phyloP scores from a whole-genome alignment of 2,329 filamentous ascomycete species.

The Penicillium sp. region DNA sequence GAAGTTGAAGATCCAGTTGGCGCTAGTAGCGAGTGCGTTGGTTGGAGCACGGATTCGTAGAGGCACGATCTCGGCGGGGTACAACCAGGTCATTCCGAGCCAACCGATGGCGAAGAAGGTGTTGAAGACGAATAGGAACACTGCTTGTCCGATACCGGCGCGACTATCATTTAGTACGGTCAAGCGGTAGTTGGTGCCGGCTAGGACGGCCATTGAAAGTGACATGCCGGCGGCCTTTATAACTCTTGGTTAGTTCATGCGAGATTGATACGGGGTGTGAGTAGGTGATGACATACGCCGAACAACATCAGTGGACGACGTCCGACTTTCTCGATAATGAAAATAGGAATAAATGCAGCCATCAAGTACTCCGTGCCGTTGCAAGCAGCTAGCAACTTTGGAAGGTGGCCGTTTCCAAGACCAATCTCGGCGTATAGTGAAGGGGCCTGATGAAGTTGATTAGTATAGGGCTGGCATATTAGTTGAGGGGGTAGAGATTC shows the following conservation, averaged over 20 bases:
- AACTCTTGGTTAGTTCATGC: neutral
- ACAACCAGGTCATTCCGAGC: conserved; percentile 62
- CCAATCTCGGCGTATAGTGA: conserved; percentile 21
- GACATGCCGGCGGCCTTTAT: conserved; percentile 53
- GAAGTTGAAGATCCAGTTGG: conserved; percentile 60
- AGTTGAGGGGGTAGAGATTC: neutral
- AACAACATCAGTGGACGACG: conserved; percentile 70
- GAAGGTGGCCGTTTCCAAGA: conserved; percentile 16
- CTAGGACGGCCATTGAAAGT: conserved; percentile 59
- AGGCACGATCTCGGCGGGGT: conserved; percentile 56
- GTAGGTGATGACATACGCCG: conserved; percentile 41
- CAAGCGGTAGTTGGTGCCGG: conserved; percentile 32
- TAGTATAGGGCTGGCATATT: neutral
- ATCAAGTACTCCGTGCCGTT: conserved; percentile 53
- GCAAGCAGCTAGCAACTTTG: conserved; percentile 44
- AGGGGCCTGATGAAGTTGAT: conserved; percentile 14
- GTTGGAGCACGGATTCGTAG: conserved; percentile 58
- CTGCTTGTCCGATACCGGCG: conserved; percentile 45
- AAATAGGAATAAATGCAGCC: conserved; percentile 48
- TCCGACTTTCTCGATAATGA: conserved; percentile 48
- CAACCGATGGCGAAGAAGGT: conserved; percentile 62
- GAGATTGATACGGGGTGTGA: too few relatives aligned
- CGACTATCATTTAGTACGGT: conserved; percentile 33
- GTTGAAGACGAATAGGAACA: conserved; percentile 62
- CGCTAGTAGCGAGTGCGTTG: conserved; percentile 58